Percentiles rank a stretch among this genome's conserved stretches.
Conservation (phyloP, 768 basidiomycete species). For the Tylopilus felleus region DNA sequence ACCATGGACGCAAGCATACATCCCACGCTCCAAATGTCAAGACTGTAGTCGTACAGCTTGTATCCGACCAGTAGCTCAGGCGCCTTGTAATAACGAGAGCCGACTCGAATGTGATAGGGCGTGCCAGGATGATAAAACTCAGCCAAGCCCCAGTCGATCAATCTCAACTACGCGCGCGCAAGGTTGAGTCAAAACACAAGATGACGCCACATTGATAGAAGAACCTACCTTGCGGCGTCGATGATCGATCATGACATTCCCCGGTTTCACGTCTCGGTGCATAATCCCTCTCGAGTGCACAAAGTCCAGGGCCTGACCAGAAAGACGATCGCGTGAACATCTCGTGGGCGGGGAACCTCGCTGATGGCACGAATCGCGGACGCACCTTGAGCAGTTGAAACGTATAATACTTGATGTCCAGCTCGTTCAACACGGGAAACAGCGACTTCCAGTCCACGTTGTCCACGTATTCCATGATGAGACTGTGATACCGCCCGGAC, state of each 20-base stretch:
- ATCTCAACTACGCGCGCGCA: conserved; percentile 36
- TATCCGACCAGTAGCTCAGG: conserved; percentile 70
- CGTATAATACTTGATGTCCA: conserved; percentile 65
- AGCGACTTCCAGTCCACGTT: conserved; percentile 65
- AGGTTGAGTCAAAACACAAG: background rate
- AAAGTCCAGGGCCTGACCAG: conserved; percentile 54
- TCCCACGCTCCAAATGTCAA: conserved; percentile 72
- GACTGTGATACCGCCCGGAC: conserved; percentile 57
- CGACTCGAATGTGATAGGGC: conserved; percentile 71
- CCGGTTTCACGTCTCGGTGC: conserved; percentile 66
- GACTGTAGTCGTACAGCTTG: conserved; percentile 67
- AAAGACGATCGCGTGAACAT: background rate
- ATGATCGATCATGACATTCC: conserved; percentile 75
- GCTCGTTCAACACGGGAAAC: conserved; percentile 55
- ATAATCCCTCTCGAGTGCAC: conserved; percentile 71
- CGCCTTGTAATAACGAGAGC: conserved; percentile 70
- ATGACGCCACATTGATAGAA: background rate
- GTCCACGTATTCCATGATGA: conserved; percentile 67
- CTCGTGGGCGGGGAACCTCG: background rate
- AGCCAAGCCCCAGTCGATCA: conserved; percentile 77
- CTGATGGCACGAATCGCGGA: background rate
- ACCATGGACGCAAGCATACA: conserved; percentile 78
- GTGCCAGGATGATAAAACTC: conserved; percentile 73
- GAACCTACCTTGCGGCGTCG: conserved; percentile 51
- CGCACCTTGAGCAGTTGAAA: conserved; percentile 58